Evolutionary conservation across 805 yeast species (phyloP).

Genomic region (Blastobotrys chiropterorum): DNA sequence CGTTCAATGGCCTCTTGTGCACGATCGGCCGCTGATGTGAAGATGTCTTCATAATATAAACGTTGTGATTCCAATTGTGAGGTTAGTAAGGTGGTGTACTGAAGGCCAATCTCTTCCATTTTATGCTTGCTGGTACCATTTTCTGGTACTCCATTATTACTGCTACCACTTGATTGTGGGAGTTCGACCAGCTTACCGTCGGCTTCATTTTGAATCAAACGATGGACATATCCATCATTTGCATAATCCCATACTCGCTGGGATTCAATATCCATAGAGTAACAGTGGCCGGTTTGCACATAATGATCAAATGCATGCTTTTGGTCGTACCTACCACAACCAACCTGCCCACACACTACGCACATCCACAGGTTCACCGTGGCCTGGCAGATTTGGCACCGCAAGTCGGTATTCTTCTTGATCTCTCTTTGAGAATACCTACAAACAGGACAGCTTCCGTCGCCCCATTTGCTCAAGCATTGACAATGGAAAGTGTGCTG

Average conservation of each 20-base stretch:
- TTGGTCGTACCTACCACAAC: constrained; percentile 81
- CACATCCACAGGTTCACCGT: constrained; percentile 78
- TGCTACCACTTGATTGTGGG: neutral
- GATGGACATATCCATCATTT: constrained; percentile 83
- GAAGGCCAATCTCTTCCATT: constrained; percentile 47
- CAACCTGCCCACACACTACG: constrained; percentile 83
- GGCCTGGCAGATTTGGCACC: constrained; percentile 44
- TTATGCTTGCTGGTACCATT: neutral
- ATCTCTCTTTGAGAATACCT: constrained; percentile 48
- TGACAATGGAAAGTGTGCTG: constrained; percentile 91
- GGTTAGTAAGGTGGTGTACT: constrained; percentile 70
- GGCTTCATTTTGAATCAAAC: constrained; percentile 71
- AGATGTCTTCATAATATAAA: constrained; percentile 63
- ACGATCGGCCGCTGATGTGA: constrained; percentile 32
- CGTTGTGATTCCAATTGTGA: constrained; percentile 83
- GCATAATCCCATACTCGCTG: constrained; percentile 95
- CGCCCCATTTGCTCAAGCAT: constrained; percentile 83
- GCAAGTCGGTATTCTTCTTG: constrained; percentile 8
- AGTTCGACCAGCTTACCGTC: constrained; percentile 85
- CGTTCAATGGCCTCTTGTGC: constrained; percentile 22
- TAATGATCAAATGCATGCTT: constrained; percentile 85
- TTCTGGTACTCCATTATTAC: neutral
- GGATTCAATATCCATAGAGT: constrained; percentile 79
- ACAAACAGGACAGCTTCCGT: constrained; percentile 87
- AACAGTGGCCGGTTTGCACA: constrained; percentile 72